Evolutionary conservation across 1,284 basidiomycete species (phyloP).

Genomic region (Sporisorium graminicola): DNA sequence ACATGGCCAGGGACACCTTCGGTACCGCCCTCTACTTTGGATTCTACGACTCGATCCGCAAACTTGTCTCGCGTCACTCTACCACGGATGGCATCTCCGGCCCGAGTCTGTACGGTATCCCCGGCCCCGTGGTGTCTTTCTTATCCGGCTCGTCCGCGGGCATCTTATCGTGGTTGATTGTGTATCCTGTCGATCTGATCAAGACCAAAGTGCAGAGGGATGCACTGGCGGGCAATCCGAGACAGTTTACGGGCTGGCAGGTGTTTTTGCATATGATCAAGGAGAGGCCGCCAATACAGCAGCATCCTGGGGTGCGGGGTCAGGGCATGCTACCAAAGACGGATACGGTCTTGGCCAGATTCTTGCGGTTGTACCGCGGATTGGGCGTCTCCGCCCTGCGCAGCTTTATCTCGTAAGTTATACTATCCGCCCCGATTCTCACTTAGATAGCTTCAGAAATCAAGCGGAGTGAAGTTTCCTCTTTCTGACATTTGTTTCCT

Average conservation of each 20-base stretch:
- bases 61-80: constrained; percentile 50
- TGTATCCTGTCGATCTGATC: constrained; percentile 75
- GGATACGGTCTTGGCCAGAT: constrained; percentile 70
- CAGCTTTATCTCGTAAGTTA: constrained; percentile 62
- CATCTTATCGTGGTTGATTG: constrained; percentile 64
- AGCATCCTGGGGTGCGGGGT: too few species aligned
- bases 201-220: constrained; percentile 94
- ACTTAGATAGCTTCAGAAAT: background rate
- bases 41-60: constrained; percentile 65
- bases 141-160: constrained; percentile 64
- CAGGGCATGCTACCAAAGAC: constrained; percentile 72
- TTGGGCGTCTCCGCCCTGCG: constrained; percentile 65
- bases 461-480: background rate
- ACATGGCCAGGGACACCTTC: constrained; percentile 58
- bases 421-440: too few species aligned
- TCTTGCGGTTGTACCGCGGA: constrained; percentile 66
- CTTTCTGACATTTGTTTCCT: background rate
- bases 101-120: constrained; percentile 54
- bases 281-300: constrained; percentile 78
- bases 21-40: constrained; percentile 67
- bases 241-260: constrained; percentile 76
- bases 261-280: constrained; percentile 82
- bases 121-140: constrained; percentile 64
- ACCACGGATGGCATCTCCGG: constrained; percentile 29
- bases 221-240: constrained; percentile 80